Evolutionary conservation across 2,329 filamentous ascomycete species (phyloP).

Genomic region (Arthrobotrys sinensis): DNA sequence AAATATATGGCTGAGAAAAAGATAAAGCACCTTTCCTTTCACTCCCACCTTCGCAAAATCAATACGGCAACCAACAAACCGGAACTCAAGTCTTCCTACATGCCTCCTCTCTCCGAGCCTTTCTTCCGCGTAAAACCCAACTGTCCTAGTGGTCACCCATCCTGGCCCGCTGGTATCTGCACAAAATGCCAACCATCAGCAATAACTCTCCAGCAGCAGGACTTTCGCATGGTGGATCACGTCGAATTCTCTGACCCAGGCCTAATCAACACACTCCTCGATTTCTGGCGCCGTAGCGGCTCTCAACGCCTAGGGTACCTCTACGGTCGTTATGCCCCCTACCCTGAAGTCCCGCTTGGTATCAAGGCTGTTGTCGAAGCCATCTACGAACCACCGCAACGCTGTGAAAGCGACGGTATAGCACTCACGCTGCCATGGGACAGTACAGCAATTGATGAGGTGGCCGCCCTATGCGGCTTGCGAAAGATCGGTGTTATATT

Average conservation of each 20-base stretch:
- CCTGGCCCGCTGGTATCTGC: slow-evolving; percentile 96
- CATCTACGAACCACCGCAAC: slow-evolving; percentile 95
- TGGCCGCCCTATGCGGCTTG: slow-evolving; percentile 86
- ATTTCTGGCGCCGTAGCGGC: slow-evolving; percentile 91
- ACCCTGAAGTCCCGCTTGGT: slow-evolving; percentile 91
- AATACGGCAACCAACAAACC: slow-evolving; percentile 97
- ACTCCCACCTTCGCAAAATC: slow-evolving; percentile 92
- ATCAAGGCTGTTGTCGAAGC: slow-evolving; percentile 96
- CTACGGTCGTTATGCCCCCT: slow-evolving; percentile 92
- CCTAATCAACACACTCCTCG: slow-evolving; percentile 89
- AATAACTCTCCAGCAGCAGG: slow-evolving; percentile 93
- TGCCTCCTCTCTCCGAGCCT: slow-evolving; percentile 92
- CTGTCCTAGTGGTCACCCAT: slow-evolving; percentile 92
- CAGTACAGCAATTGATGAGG: slow-evolving; percentile 84
- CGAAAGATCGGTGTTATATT: slow-evolving; percentile 93
- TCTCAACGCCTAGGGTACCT: slow-evolving; percentile 88
- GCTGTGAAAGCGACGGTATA: slow-evolving; percentile 89
- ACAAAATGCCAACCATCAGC: slow-evolving; percentile 98
- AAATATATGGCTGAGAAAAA: slow-evolving; percentile 93
- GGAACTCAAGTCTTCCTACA: slow-evolving; percentile 92
- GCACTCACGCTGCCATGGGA: slow-evolving; percentile 85
- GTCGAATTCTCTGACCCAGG: slow-evolving; percentile 91
- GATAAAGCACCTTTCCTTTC: slow-evolving; percentile 98
- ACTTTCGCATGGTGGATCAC: slow-evolving; percentile 97
- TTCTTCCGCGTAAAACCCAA: slow-evolving; percentile 90